phyloP scores from a whole-genome alignment of 805 yeast genomes.

The Pichia heedii region DNA sequence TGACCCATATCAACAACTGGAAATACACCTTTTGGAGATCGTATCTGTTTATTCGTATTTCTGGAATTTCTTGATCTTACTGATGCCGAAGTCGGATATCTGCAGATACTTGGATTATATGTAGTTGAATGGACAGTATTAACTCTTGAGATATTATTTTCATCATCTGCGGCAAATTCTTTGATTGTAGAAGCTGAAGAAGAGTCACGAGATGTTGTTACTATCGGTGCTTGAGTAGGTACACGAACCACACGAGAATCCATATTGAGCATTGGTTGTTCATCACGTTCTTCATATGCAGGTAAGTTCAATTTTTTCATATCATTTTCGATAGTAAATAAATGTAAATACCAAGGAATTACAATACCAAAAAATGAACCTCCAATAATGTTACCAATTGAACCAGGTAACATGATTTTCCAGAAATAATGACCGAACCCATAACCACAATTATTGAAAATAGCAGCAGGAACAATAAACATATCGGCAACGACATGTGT shows the following conservation, averaged over 20 bases:
- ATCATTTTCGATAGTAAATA: conserved; percentile 66
- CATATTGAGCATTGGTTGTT: conserved; percentile 67
- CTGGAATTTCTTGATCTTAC: conserved; percentile 2
- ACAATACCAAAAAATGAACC: conserved; percentile 58
- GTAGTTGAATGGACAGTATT: not conserved
- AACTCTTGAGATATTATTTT: conserved; percentile 10
- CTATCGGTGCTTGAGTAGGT: conserved; percentile 3
- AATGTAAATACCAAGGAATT: conserved; percentile 66
- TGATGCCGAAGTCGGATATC: conserved; percentile 1
- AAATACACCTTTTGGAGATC: conserved; percentile 70
- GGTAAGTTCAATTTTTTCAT: conserved; percentile 55
- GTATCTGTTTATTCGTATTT: conserved; percentile 10
- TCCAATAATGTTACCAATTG: conserved; percentile 73
- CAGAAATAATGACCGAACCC: conserved; percentile 60
- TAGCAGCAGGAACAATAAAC: conserved; percentile 57
- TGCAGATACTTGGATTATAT: not conserved
- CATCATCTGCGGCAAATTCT: conserved; percentile 11
- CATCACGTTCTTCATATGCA: conserved; percentile 61
- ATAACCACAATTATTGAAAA: conserved; percentile 56
- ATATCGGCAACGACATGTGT: conserved; percentile 80
- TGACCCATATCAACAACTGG: conserved; percentile 75
- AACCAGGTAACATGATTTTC: conserved; percentile 64
- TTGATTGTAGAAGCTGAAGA: conserved; percentile 8
- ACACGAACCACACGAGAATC: conserved; percentile 69
- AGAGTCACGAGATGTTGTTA: not conserved